Conservation (phyloP, 495 filamentous ascomycete species). For the Glonium stellatum region DNA sequence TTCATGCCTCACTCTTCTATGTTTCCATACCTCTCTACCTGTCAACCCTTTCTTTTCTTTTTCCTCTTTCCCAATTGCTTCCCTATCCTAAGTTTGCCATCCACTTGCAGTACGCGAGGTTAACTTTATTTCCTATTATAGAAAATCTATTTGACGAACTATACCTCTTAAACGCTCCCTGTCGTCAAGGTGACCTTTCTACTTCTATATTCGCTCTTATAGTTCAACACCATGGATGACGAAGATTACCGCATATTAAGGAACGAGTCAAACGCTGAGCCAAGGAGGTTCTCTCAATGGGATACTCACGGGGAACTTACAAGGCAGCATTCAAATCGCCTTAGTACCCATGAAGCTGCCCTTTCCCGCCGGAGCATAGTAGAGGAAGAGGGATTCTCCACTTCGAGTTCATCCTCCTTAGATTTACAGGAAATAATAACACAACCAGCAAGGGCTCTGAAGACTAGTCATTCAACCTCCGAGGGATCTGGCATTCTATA, state of each 20-base stretch:
- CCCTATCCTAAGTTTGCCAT: neutral
- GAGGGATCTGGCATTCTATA: neutral
- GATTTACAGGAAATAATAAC: neutral
- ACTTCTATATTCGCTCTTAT: too few species aligned
- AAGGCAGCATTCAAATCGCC: neutral
- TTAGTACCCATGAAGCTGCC: neutral
- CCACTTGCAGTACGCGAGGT: too few species aligned
- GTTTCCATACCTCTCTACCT: neutral
- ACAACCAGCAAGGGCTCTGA: neutral
- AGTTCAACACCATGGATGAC: neutral
- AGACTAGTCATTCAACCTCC: neutral
- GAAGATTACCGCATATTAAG: slow-evolving; percentile 4
- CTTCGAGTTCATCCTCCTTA: neutral
- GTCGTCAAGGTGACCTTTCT: too few species aligned
- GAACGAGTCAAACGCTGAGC: slow-evolving; percentile 1
- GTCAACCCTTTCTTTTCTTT: neutral
- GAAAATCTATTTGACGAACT: neutral
- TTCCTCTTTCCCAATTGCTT: neutral
- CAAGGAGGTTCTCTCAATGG: slow-evolving; percentile 1
- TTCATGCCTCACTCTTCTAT: neutral
- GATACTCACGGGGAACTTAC: neutral
- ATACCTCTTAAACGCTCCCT: neutral
- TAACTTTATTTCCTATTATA: neutral
- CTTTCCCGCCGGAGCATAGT: neutral
- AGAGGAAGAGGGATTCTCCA: neutral